These are phyloP conservation scores for Pelargonium citronellum DNA, from an alignment of 441 rosid genomes.

Conservation along the genomic window DNA sequence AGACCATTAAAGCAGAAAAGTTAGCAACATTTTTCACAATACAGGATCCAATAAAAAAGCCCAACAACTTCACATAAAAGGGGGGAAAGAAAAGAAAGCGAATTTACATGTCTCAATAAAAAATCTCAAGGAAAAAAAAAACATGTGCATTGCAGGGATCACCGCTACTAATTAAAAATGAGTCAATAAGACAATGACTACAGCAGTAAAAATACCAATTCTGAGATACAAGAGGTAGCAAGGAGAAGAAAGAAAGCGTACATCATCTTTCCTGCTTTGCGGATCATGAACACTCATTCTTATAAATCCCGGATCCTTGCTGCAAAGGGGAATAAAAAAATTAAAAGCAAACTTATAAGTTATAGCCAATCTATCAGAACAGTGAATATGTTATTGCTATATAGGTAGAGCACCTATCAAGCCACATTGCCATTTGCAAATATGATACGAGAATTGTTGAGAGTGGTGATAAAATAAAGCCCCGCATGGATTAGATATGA, in stretches of 20 bases:
- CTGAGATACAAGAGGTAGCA: constrained; percentile 3
- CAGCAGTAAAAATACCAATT: neutral
- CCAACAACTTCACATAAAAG: too few relatives aligned
- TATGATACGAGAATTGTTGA: neutral
- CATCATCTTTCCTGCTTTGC: constrained; percentile 84
- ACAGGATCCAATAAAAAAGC: too few relatives aligned
- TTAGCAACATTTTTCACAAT: neutral
- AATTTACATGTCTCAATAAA: too few relatives aligned
- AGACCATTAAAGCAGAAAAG: neutral
- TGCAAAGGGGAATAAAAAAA: constrained; percentile 31
- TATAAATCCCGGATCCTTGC: constrained; percentile 94
- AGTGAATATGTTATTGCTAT: neutral
- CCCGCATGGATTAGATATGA: too few relatives aligned
- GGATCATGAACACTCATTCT: constrained; percentile 72
- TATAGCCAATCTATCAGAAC: neutral
- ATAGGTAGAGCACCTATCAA: constrained; percentile 2
- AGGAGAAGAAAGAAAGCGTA: constrained; percentile 35
- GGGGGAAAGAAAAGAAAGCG: too few relatives aligned
- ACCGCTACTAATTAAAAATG: too few relatives aligned
- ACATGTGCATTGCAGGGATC: too few relatives aligned
- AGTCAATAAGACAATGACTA: too few relatives aligned
- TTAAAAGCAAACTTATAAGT: neutral
- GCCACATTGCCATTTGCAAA: neutral
- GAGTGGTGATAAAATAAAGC: too few relatives aligned
- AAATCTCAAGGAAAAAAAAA: too few relatives aligned